These are phyloP conservation scores for Coemansia sp. DNA, from an alignment of 192 early-diverging fungal genomes.

Conservation along the genomic window DNA sequence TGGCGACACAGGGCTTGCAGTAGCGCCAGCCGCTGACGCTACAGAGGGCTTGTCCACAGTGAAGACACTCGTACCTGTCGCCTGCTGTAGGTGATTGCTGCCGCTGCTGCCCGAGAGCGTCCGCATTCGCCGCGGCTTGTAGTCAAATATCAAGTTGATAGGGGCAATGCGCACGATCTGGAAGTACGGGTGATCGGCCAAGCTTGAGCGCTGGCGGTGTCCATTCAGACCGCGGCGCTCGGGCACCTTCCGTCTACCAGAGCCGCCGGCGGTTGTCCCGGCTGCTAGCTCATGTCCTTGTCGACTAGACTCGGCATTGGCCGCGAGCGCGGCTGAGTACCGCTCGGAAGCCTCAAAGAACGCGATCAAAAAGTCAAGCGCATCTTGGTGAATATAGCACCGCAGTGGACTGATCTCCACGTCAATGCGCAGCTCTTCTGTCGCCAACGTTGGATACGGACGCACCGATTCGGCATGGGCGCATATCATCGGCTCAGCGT, in stretches of 20 bases:
- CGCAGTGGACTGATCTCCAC: conserved; percentile 73
- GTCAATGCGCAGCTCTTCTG: conserved; percentile 52
- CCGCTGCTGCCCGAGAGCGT: conserved; percentile 31
- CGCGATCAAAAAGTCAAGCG: conserved; percentile 73
- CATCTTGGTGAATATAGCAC: conserved; percentile 92
- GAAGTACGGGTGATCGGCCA: conserved; percentile 35
- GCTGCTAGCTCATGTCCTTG: background rate
- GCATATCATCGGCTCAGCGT: conserved; percentile 39
- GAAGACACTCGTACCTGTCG: background rate
- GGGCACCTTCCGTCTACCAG: background rate
- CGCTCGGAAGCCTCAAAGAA: conserved; percentile 63
- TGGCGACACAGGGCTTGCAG: background rate
- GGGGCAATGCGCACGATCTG: conserved; percentile 69
- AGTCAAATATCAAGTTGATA: conserved; percentile 86
- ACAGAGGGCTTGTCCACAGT: background rate
- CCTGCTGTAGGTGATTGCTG: background rate
- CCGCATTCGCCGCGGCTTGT: conserved; percentile 93
- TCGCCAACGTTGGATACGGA: conserved; percentile 36
- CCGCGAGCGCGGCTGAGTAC: conserved; percentile 4
- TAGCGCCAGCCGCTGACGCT: background rate
- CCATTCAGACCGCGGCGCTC: background rate
- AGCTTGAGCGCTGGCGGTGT: background rate
- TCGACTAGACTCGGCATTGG: background rate
- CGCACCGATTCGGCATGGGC: conserved; percentile 48
- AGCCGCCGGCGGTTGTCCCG: background rate